Percentiles rank a stretch among this genome's conserved stretches.
Conservation (phyloP, 2,329 filamentous ascomycete species). For the Colletotrichum tofieldiae region DNA sequence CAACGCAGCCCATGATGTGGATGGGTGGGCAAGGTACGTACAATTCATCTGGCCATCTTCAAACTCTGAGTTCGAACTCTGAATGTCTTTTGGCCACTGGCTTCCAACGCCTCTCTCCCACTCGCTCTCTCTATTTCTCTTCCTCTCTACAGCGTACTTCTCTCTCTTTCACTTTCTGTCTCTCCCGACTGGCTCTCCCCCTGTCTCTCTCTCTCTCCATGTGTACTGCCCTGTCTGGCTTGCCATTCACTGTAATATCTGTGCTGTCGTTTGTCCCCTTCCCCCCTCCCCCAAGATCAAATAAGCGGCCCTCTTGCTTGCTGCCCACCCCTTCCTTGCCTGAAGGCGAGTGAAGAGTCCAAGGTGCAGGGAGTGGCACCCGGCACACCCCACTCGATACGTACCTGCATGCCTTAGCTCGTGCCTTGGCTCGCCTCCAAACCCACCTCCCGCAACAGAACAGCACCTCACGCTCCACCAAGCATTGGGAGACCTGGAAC, state of each 20-base stretch:
- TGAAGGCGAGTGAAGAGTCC: background rate
- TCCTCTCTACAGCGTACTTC: no score
- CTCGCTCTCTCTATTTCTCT: background rate
- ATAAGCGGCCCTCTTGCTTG: background rate
- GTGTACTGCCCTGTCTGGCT: background rate
- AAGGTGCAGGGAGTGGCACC: conserved; percentile 10
- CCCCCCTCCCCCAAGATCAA: background rate
- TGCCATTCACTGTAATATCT: background rate
- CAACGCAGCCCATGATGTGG: background rate
- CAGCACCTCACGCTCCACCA: conserved; percentile 21
- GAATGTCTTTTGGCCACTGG: background rate
- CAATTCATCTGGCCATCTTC: background rate
- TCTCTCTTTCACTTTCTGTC: background rate
- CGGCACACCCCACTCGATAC: conserved; percentile 31
- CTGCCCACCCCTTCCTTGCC: background rate
- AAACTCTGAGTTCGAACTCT: conserved; percentile 10
- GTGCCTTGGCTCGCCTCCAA: conserved; percentile 33
- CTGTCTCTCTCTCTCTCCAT: background rate
- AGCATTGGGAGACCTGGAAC: conserved; percentile 12
- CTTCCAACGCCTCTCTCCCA: background rate
- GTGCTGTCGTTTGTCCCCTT: background rate
- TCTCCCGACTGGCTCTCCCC: background rate
- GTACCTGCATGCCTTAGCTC: conserved; percentile 32
- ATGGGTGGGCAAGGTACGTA: background rate
- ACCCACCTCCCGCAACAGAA: conserved; percentile 42